These are phyloP conservation scores for Fusarium chlamydosporum DNA, from an alignment of 2,329 filamentous ascomycete species.

Conservation along the genomic window DNA sequence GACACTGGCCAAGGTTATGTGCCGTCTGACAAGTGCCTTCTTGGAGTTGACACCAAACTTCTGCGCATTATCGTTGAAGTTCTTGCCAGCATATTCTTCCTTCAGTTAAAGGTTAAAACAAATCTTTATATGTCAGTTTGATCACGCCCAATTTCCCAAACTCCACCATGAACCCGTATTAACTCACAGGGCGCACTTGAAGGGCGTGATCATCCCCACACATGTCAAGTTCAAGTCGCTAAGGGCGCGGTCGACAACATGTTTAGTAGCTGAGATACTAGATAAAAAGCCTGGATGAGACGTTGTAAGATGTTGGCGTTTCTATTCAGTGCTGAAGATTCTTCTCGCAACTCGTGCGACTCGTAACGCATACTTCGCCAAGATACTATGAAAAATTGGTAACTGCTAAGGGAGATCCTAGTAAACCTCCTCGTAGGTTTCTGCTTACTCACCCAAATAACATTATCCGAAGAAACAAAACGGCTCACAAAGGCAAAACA, in stretches of 20 bases:
- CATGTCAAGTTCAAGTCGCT: conserved; percentile 13
- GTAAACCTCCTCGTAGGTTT: not conserved
- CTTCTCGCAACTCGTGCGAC: not conserved
- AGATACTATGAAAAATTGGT: not conserved
- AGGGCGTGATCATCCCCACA: conserved; percentile 29
- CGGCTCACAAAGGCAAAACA: not conserved
- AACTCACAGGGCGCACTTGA: conserved; percentile 29
- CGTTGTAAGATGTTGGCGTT: not conserved
- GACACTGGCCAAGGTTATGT: too few relatives aligned
- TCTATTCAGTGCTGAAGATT: accelerated
- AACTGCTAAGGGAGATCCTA: too few relatives aligned
- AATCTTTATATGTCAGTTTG: too few relatives aligned
- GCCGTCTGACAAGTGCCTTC: not conserved
- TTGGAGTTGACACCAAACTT: not conserved
- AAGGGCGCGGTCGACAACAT: conserved; percentile 33
- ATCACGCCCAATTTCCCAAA: conserved; percentile 28
- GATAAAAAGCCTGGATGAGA: conserved; percentile 12
- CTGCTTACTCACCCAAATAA: not conserved
- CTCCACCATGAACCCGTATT: conserved; percentile 24
- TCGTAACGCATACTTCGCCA: not conserved
- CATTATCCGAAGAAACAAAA: not conserved
- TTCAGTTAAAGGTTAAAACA: too few relatives aligned
- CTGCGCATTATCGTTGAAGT: not conserved
- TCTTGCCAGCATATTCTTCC: accelerated
- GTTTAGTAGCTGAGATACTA: not conserved